Percentiles rank a stretch among this genome's conserved stretches.
Evolutionary conservation across 83 land plant species (phyloP).

Genomic region (Picea mariana): DNA sequence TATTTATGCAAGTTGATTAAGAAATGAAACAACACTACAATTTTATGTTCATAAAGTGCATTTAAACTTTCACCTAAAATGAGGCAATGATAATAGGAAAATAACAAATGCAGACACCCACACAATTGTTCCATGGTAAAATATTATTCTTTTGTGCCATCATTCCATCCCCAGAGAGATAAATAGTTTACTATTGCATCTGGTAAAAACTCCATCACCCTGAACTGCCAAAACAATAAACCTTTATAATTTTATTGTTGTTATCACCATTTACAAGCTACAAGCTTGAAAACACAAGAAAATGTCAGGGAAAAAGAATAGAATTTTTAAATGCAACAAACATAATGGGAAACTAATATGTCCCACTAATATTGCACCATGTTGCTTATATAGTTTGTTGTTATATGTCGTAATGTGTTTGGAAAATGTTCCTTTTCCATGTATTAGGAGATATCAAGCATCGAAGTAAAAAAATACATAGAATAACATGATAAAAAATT

Average conservation of each 20-base stretch:
- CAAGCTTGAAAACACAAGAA: not conserved
- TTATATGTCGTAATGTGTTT: constrained; percentile 85
- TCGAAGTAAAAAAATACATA: too few species aligned
- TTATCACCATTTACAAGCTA: too few species aligned
- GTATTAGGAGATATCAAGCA: too few species aligned
- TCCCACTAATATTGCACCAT: constrained; percentile 97
- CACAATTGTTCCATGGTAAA: constrained; percentile 82
- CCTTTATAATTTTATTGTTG: not conserved
- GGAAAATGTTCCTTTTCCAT: constrained; percentile 91
- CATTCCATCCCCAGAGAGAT: constrained; percentile 96
- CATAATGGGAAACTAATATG: constrained; percentile 49
- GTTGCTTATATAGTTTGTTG: constrained; percentile 91
- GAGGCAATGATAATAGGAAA: not conserved
- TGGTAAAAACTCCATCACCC: constrained; percentile 88
- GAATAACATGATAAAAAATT: too few species aligned
- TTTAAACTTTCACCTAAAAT: not conserved
- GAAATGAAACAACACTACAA: not conserved
- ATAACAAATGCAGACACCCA: constrained; percentile 27
- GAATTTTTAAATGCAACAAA: not conserved
- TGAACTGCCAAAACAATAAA: constrained; percentile 58
- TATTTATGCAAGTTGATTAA: not conserved
- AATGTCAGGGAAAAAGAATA: too few species aligned
- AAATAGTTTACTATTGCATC: constrained; percentile 91
- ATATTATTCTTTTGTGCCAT: constrained; percentile 94
- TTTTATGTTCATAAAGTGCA: not conserved